Evolutionary conservation across 1,284 basidiomycete genomes (phyloP).

Genomic region (Laetiporus sulphureus): DNA sequence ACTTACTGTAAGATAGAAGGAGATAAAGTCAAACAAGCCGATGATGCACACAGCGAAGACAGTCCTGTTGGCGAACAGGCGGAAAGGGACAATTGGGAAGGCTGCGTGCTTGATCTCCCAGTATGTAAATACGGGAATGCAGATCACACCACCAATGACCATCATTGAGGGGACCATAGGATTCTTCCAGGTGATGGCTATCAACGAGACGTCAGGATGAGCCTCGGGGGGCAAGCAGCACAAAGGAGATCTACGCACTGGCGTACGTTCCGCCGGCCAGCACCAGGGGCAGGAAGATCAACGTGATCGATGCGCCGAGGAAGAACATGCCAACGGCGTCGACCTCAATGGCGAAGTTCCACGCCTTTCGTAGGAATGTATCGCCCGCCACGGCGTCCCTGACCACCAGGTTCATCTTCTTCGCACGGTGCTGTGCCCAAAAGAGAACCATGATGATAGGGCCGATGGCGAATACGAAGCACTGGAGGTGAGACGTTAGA

Average conservation of each 20-base stretch:
- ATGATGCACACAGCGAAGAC: slow-evolving; percentile 58
- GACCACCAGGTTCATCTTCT: slow-evolving; percentile 38
- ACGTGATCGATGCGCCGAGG: slow-evolving; percentile 42
- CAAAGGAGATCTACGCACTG: slow-evolving; percentile 1
- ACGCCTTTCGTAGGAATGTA: slow-evolving; percentile 18
- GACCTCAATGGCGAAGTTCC: slow-evolving; percentile 37
- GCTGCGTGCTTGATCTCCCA: slow-evolving; percentile 47
- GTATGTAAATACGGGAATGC: slow-evolving; percentile 37
- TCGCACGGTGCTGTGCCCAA: slow-evolving; percentile 66
- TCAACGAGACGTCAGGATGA: too few species aligned
- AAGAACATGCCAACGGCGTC: slow-evolving; percentile 57
- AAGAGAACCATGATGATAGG: slow-evolving; percentile 61
- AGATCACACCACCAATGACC: slow-evolving; percentile 41
- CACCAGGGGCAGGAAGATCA: slow-evolving; percentile 57
- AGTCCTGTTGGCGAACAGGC: slow-evolving; percentile 51
- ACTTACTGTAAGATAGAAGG: slow-evolving; percentile 46
- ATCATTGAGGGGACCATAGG: slow-evolving; percentile 23
- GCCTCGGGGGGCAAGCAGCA: too few species aligned
- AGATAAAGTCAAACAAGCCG: slow-evolving; percentile 68
- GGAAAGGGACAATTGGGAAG: slow-evolving; percentile 45
- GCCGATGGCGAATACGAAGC: slow-evolving; percentile 43
- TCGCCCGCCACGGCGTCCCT: slow-evolving; percentile 4
- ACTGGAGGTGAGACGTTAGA: slow-evolving; percentile 60
- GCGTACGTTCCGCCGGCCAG: slow-evolving; percentile 30
- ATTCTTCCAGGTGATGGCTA: slow-evolving; percentile 3